Evolutionary conservation across 139 green algal genomes (phyloP).

Genomic region (Yamagishiella unicocca): DNA sequence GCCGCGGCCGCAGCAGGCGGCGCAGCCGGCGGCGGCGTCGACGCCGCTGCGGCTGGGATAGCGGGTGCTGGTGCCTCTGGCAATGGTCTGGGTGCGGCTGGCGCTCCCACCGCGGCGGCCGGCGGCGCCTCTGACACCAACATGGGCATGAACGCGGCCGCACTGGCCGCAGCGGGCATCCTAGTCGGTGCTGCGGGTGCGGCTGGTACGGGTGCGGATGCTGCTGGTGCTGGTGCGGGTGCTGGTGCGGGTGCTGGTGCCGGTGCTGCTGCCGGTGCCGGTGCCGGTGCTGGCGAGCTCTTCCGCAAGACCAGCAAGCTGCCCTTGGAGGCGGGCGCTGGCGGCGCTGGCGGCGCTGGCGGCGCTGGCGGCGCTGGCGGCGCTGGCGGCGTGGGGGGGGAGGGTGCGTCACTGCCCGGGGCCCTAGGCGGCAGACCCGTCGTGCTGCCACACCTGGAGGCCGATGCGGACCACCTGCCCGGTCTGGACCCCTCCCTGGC

Average conservation of each 20-base stretch:
- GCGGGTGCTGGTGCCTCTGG: too few relatives aligned
- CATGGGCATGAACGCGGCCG: too few relatives aligned
- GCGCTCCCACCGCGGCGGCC: too few relatives aligned
- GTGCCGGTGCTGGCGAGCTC: background rate
- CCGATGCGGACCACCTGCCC: background rate
- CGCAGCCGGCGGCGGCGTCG: background rate
- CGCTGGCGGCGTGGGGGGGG: too few relatives aligned
- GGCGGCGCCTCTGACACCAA: too few relatives aligned
- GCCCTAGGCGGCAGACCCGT: too few relatives aligned
- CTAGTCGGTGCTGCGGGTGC: background rate
- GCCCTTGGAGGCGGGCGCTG: background rate
- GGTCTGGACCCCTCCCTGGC: background rate
- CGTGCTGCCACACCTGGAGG: background rate
- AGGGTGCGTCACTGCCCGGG: too few relatives aligned
- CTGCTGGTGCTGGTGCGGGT: too few relatives aligned
- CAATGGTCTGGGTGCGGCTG: too few relatives aligned
- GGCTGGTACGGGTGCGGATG: background rate
- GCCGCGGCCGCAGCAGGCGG: background rate
- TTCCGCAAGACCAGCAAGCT: constrained; percentile 3
- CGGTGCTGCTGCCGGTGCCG: background rate
- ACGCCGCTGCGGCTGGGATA: background rate
- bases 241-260: background rate
- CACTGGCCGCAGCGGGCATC: too few relatives aligned
- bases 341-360: background rate
- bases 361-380: too few relatives aligned